These are phyloP conservation scores for Pseudogymnoascus sp. DNA, from an alignment of 2,329 filamentous ascomycete species.

Conservation along the genomic window DNA sequence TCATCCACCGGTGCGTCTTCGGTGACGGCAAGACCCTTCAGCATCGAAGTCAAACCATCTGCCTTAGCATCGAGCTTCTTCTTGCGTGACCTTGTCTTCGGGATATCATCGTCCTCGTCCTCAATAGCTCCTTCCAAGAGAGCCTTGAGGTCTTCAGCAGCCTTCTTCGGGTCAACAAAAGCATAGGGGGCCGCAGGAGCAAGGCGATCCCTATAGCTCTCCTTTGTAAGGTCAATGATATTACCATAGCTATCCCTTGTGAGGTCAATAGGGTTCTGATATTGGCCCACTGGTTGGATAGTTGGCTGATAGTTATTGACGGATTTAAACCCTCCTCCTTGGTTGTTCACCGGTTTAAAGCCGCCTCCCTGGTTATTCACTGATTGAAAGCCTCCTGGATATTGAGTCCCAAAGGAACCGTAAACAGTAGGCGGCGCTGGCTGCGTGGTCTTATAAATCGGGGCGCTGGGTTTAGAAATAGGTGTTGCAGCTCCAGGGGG, in stretches of 20 bases:
- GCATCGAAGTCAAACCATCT: slow-evolving; percentile 24
- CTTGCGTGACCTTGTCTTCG: slow-evolving; percentile 30
- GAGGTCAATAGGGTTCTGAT: slow-evolving; percentile 26
- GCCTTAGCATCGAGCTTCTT: slow-evolving; percentile 29
- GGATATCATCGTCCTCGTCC: slow-evolving; percentile 44
- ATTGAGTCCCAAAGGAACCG: slow-evolving; percentile 24
- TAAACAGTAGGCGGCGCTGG: slow-evolving; percentile 21
- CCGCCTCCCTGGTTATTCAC: slow-evolving; percentile 16
- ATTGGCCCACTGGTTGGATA: slow-evolving; percentile 7
- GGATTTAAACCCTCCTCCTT: slow-evolving; percentile 21
- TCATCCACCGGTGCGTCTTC: slow-evolving; percentile 37
- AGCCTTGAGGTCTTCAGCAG: slow-evolving; percentile 69
- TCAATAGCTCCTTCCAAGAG: slow-evolving; percentile 76
- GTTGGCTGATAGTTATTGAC: slow-evolving; percentile 17
- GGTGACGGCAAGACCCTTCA: slow-evolving; percentile 37
- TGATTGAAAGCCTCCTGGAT: slow-evolving; percentile 21
- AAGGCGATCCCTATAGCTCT: slow-evolving; percentile 18
- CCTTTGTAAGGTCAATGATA: slow-evolving; percentile 22
- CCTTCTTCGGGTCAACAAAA: slow-evolving; percentile 54
- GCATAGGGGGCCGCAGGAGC: slow-evolving; percentile 21
- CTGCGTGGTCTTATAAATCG: slow-evolving; percentile 24
- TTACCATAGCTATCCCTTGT: slow-evolving; percentile 15
- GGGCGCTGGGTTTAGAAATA: slow-evolving; percentile 15
- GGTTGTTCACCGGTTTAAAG: background rate
- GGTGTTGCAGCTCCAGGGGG: slow-evolving; percentile 15